phyloP scores from a whole-genome alignment of 2,329 filamentous ascomycete genomes.

The Fusarium denticulatum region DNA sequence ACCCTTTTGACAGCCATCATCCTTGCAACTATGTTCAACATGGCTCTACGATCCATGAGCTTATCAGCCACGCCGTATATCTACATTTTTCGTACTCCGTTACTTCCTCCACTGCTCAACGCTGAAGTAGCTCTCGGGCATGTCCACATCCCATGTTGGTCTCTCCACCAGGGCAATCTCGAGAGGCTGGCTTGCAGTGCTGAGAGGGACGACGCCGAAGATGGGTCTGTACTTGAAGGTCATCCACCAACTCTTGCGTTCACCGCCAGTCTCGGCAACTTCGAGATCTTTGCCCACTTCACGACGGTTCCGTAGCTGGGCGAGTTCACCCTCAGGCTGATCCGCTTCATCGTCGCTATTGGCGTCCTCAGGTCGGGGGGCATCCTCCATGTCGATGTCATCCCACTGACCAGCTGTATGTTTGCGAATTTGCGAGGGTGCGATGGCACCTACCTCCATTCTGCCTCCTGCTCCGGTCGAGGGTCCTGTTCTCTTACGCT shows the following conservation, averaged over 20 bases:
- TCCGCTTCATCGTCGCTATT: constrained; percentile 53
- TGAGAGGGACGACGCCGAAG: constrained; percentile 71
- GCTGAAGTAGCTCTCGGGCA: constrained; percentile 76
- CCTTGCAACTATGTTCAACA: constrained; percentile 15
- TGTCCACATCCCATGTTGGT: constrained; percentile 82
- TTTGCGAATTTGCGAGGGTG: constrained; percentile 56
- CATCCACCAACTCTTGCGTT: constrained; percentile 70
- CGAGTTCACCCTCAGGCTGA: constrained; percentile 48
- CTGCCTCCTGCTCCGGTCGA: constrained; percentile 64
- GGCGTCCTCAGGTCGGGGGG: constrained; percentile 48
- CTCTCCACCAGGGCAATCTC: constrained; percentile 92
- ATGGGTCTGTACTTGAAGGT: constrained; percentile 97
- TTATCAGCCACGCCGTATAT: background rate
- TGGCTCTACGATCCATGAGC: constrained; percentile 1
- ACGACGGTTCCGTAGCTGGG: constrained; percentile 47
- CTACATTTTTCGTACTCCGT: constrained; percentile 10
- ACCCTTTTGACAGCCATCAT: constrained; percentile 13
- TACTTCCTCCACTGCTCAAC: constrained; percentile 63
- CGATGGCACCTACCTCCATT: constrained; percentile 59
- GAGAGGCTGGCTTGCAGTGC: constrained; percentile 54
- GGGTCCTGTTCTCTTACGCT: constrained; percentile 63
- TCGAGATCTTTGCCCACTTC: constrained; percentile 32
- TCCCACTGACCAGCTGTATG: constrained; percentile 54
- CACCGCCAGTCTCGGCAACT: constrained; percentile 37
- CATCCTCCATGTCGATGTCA: constrained; percentile 52